Percentiles rank a stretch among this genome's conserved stretches.
Conservation (phyloP, 2,329 filamentous ascomycete genomes). For the Nothopassalora personata region DNA sequence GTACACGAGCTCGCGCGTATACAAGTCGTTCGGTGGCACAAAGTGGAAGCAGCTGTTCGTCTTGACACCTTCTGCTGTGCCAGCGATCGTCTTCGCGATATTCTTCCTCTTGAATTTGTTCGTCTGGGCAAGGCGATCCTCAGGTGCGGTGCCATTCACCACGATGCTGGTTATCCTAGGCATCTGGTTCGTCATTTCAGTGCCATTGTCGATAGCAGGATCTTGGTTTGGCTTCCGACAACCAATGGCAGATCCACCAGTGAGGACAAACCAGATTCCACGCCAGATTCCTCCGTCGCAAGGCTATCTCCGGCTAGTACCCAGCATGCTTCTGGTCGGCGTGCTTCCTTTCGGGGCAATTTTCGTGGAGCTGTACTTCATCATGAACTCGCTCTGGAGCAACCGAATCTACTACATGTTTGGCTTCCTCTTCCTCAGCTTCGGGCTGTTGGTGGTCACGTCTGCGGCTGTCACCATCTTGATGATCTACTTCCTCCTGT, state of each 20-base stretch:
- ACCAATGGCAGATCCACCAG: slow-evolving; percentile 66
- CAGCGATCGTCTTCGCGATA: slow-evolving; percentile 73
- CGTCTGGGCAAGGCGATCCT: slow-evolving; percentile 87
- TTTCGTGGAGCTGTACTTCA: slow-evolving; percentile 97
- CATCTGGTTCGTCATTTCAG: slow-evolving; percentile 96
- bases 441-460: slow-evolving; percentile 94
- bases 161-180: slow-evolving; percentile 91
- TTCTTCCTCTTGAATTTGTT: slow-evolving; percentile 97
- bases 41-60: slow-evolving; percentile 92
- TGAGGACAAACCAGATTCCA: slow-evolving; percentile 95
- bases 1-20: slow-evolving; percentile 81
- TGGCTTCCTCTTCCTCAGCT: slow-evolving; percentile 96
- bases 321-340: slow-evolving; percentile 86
- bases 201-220: slow-evolving; percentile 82
- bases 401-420: slow-evolving; percentile 99
- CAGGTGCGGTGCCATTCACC: slow-evolving; percentile 89
- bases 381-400: slow-evolving; percentile 99
- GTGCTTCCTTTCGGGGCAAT: slow-evolving; percentile 93
- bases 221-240: slow-evolving; percentile 88
- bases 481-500: slow-evolving; percentile 93
- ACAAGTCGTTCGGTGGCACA: slow-evolving; percentile 90
- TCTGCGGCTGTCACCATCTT: slow-evolving; percentile 87
- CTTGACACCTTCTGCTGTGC: slow-evolving; percentile 79
- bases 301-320: slow-evolving; percentile 78
- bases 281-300: slow-evolving; percentile 84